Evolutionary conservation across 2,329 filamentous ascomycete species (phyloP), one percentile per base, ranked within the genome.

Genomic region (Aaosphaeria pasadenensis): DNA sequence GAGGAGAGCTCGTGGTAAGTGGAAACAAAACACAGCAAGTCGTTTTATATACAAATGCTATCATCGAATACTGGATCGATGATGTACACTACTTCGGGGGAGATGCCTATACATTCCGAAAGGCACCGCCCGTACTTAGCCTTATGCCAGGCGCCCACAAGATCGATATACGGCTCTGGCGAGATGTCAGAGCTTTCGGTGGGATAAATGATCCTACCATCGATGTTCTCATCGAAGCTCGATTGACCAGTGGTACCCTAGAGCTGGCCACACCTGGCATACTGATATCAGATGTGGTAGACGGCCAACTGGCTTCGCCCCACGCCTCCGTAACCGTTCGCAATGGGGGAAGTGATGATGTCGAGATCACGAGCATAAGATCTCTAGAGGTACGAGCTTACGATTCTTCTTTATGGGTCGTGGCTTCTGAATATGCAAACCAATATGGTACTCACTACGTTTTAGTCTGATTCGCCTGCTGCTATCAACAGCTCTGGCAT

Each of bases 141-240:
- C 69, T 84, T 11, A 51, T 62, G 2, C 77, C 77, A 17, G 81
- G 81, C 17, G 52, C 52, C 11, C 80, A 83, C 64, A 63, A 62
- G 29, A 58, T 84, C 42, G 77, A 82, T 52, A 38, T 83, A 7
- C 75, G 80, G 30, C 65, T 83, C 4, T 67, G 79, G 11, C 73
- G 80, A 53, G 81, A 84, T 66, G 77, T 83, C n/a, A 71, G 81
- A 49, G 74, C 77, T 5, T 76, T 81, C 61, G 80, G 80, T 36
- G 80, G 76, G 5, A 66, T 75, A 31, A 71, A 69, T n/a, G 64
- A 72, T 28, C 77, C 79, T 6, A 70, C 55, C 3, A 66, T 82
- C 11, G 67, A 72, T 24, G 64, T 80, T 30, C 60, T 60, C 3
- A 43, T 70, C 9, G 58, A 60, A 6, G 44, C 60, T 17, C 55